Evolutionary conservation across 345 rosid species (phyloP), one percentile per base, ranked within the genome.

Genomic region (Iberis pinnata): DNA sequence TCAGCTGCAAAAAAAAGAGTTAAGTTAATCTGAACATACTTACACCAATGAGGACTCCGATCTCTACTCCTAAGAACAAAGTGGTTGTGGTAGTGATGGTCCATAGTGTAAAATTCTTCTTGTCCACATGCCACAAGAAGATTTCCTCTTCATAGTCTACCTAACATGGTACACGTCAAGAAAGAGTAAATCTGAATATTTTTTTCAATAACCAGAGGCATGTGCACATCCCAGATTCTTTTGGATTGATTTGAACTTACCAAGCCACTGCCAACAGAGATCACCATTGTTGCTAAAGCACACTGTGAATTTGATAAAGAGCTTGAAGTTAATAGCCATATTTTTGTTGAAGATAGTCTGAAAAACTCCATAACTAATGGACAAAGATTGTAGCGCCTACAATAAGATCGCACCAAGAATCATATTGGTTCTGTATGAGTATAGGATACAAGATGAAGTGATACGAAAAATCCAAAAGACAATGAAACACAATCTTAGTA

Each of bases 11-110:
- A 51, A 12, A 42, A 26, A 29, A 10, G n/a, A 41, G 43, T 14
- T 42, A 16, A 12, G 27, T 40, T n/a, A n/a, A 22, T 57, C 40
- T 15, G 18, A 27, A 58, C 27, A 57, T 56, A 68, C 97, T 73
- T 70, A 92, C 98, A 78, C 98, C 98, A 54, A 85, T 70, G 73
- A 92, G 90, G 70, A 92, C 97, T 43, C 98, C 98, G 16, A 92
- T 85, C 80, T 92, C 98, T 55, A 92, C 88, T 43, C 97, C 90
- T 1, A 92, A 78, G 75, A 92, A 85, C 80, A 92, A 73, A 29
- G 98, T 92, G 38, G 88, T 72, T 15, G 76, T 54, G 49, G 75
- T 66, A 53, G 98, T 92, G 64, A 85, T 22, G 25, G 25, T 22
- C 25, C 25, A 22, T 2, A 22, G 25, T 2, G 25, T 22, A 22